These are phyloP conservation scores for Verticillium zaregamsianum DNA, from an alignment of 2,329 filamentous ascomycete species.

Conservation along the genomic window DNA sequence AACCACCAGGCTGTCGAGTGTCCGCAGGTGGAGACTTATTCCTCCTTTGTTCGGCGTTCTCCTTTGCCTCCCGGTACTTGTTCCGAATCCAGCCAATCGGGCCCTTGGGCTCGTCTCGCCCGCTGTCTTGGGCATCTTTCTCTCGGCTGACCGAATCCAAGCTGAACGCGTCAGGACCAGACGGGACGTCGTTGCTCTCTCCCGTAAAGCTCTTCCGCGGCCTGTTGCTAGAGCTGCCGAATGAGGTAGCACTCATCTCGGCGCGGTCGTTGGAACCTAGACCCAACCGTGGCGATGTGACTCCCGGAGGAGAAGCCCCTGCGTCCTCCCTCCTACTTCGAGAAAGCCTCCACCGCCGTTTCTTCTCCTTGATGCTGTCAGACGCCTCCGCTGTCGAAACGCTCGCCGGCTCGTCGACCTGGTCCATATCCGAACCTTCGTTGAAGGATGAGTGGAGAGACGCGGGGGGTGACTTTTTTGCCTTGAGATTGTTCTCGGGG, in stretches of 20 bases:
- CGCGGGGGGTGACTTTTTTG: constrained; percentile 68
- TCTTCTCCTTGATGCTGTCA: constrained; percentile 62
- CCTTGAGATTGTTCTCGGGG: constrained; percentile 50
- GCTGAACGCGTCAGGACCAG: constrained; percentile 9
- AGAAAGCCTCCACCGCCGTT: constrained; percentile 69
- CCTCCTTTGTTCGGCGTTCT: constrained; percentile 49
- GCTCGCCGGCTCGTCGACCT: constrained; percentile 53
- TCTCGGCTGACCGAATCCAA: background rate
- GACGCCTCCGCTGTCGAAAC: constrained; percentile 20
- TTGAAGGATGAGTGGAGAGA: constrained; percentile 76
- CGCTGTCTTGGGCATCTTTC: constrained; percentile 21
- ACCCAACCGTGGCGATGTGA: constrained; percentile 39
- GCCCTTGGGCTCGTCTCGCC: constrained; percentile 39
- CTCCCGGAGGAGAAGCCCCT: constrained; percentile 32
- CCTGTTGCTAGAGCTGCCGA: constrained; percentile 56
- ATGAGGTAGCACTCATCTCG: constrained; percentile 62
- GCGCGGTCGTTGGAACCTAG: constrained; percentile 61
- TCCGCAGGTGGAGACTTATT: constrained; percentile 52
- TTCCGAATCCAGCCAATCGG: constrained; percentile 55
- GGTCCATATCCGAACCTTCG: constrained; percentile 77
- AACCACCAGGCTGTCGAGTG: constrained; percentile 15
- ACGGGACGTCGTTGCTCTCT: constrained; percentile 40
- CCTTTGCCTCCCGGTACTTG: constrained; percentile 58
- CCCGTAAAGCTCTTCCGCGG: constrained; percentile 46
- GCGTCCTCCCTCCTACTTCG: constrained; percentile 56